Percentiles rank a stretch among this genome's conserved stretches.
Conservation (phyloP, 495 filamentous ascomycete species). For the Bryoglossum gracile region DNA sequence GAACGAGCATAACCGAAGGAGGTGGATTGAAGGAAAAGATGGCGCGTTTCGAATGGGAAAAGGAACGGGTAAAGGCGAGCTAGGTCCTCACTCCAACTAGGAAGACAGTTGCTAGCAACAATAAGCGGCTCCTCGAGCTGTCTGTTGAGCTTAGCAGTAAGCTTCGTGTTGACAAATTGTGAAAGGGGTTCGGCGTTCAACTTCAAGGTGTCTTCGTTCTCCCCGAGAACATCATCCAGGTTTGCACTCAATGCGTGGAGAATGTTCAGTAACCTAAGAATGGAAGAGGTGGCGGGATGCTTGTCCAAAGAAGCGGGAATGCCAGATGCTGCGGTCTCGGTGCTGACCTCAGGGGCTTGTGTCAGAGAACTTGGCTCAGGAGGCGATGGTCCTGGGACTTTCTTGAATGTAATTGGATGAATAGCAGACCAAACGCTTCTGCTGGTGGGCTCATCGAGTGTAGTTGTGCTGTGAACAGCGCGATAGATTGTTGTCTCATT, state of each 20-base stretch:
- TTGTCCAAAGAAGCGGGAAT: conserved; percentile 82
- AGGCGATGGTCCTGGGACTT: conserved; percentile 81
- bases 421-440: conserved; percentile 83
- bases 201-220: conserved; percentile 62
- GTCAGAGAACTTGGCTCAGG: conserved; percentile 64
- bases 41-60: conserved; percentile 98
- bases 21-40: conserved; percentile 95
- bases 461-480: conserved; percentile 69
- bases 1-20: conserved; percentile 97
- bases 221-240: conserved; percentile 91
- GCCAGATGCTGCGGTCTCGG: conserved; percentile 41
- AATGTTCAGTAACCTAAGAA: conserved; percentile 82
- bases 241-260: conserved; percentile 92
- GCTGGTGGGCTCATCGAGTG: conserved; percentile 57
- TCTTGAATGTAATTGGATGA: conserved; percentile 87
- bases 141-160: conserved; percentile 97
- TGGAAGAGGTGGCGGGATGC: conserved; percentile 74
- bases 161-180: conserved; percentile 97
- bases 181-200: conserved; percentile 76
- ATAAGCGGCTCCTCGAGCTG: conserved; percentile 98
- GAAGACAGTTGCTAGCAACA: conserved; percentile 93
- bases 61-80: conserved; percentile 92
- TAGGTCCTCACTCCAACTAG: conserved; percentile 96
- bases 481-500: conserved; percentile 96
- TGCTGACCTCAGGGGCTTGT: conserved; percentile 39